Percentiles rank a stretch among this genome's conserved stretches.
phyloP scores from a whole-genome alignment of 371 early-diverging fungal species.

The Globomyces sp. region DNA sequence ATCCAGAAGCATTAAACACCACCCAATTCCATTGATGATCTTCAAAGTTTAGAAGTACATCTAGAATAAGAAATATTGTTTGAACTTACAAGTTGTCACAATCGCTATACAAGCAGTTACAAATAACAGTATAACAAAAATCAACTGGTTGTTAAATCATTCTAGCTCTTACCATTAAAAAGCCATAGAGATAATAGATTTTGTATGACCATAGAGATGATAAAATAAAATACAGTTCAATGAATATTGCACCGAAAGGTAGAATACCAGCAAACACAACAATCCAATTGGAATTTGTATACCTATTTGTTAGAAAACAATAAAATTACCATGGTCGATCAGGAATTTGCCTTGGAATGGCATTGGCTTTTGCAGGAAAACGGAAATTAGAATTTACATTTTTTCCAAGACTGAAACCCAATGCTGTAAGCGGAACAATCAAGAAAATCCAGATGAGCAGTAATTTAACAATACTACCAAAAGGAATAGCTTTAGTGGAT shows the following conservation, averaged over 20 bases:
- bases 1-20: conserved; percentile 74
- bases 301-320: conserved; percentile 48
- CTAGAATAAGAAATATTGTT: conserved; percentile 24
- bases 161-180: conserved; percentile 54
- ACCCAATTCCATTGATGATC: conserved; percentile 90
- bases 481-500: conserved; percentile 78
- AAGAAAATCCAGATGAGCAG: conserved; percentile 73
- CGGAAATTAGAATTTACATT: conserved; percentile 65
- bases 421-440: conserved; percentile 71
- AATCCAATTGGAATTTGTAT: conserved; percentile 59
- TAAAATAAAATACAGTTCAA: conserved; percentile 85
- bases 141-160: conserved; percentile 28
- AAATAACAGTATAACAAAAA: conserved; percentile 67
- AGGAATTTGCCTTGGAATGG: conserved; percentile 76
- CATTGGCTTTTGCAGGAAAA: conserved; percentile 80
- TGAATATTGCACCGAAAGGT: conserved; percentile 83
- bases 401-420: conserved; percentile 74
- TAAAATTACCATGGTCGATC: conserved; percentile 60
- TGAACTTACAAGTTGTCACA: conserved; percentile 60
- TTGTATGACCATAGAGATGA: conserved; percentile 83
- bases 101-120: conserved; percentile 76
- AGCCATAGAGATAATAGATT: conserved; percentile 83
- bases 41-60: conserved; percentile 77
- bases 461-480: conserved; percentile 69
- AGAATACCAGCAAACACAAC: conserved; percentile 69